These are phyloP conservation scores for Phytomonas francai DNA, from an alignment of 208 protist genomes.

Conservation along the genomic window DNA sequence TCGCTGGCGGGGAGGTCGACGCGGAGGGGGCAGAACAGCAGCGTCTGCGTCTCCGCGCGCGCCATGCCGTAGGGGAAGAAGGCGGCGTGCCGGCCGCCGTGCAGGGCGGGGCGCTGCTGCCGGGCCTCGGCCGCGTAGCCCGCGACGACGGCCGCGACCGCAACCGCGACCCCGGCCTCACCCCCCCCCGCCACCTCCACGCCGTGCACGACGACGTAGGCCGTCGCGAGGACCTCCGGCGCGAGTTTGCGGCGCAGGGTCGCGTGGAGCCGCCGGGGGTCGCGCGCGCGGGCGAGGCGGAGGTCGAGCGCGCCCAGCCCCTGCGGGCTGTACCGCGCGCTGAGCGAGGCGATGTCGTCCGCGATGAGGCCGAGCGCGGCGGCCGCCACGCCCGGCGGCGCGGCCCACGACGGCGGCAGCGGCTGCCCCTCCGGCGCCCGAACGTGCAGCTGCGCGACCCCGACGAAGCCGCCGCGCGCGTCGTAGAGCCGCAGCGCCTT, in stretches of 20 bases:
- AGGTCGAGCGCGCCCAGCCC: constrained; percentile 47
- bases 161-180: constrained; percentile 2
- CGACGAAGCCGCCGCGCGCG: constrained; percentile 39
- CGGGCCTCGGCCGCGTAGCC: constrained; percentile 19
- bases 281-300: constrained; percentile 26
- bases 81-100: background rate
- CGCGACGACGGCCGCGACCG: constrained; percentile 25
- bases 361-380: constrained; percentile 34
- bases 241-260: constrained; percentile 51
- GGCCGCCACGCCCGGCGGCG: background rate
- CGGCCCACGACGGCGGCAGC: constrained; percentile 10
- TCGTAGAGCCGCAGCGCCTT: constrained; percentile 58
- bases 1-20: constrained; percentile 37
- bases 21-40: constrained; percentile 39
- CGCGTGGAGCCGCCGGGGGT: constrained; percentile 39
- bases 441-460: constrained; percentile 40
- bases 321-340: constrained; percentile 55
- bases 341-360: constrained; percentile 65
- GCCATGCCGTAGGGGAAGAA: constrained; percentile 34
- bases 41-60: constrained; percentile 14
- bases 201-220: constrained; percentile 45
- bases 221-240: constrained; percentile 49
- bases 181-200: constrained; percentile 6
- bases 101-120: constrained; percentile 19
- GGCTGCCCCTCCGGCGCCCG: constrained; percentile 21